These are phyloP conservation scores for Zasmidium angulare DNA, from an alignment of 2,329 filamentous ascomycete species.

Conservation along the genomic window DNA sequence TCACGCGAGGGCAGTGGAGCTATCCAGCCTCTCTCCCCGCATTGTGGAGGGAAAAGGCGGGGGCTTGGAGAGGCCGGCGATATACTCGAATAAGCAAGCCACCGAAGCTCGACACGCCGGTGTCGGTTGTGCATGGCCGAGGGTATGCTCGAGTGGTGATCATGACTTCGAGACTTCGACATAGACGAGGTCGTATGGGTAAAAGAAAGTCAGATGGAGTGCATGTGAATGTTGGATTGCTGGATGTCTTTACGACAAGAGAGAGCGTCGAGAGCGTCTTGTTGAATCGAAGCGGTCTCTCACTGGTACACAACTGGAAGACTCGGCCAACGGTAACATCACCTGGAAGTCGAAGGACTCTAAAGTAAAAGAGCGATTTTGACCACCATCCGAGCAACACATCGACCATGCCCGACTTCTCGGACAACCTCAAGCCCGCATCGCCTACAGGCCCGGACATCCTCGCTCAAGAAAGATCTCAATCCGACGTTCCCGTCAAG, in stretches of 20 bases:
- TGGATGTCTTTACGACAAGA: no score
- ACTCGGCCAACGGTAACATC: no score
- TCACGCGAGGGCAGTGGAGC: neutral
- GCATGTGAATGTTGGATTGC: neutral
- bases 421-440: slow-evolving; percentile 48
- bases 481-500: slow-evolving; percentile 45
- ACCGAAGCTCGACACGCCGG: neutral
- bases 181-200: neutral
- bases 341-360: no score
- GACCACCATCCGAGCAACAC: neutral
- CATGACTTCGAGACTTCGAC: neutral
- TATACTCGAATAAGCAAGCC: neutral
- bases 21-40: neutral
- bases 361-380: neutral
- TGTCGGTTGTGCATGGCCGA: neutral
- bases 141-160: neutral
- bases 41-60: slow-evolving; percentile 1
- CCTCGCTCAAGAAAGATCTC: slow-evolving; percentile 46
- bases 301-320: no score
- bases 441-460: slow-evolving; percentile 46
- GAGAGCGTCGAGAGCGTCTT: no score
- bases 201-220: neutral
- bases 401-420: slow-evolving; percentile 49
- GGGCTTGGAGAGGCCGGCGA: slow-evolving; percentile 4
- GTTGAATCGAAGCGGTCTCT: no score